Base-by-base conservation (phyloP, 1,284 basidiomycete species). In the Sanghuangporus weigelae region DNA sequence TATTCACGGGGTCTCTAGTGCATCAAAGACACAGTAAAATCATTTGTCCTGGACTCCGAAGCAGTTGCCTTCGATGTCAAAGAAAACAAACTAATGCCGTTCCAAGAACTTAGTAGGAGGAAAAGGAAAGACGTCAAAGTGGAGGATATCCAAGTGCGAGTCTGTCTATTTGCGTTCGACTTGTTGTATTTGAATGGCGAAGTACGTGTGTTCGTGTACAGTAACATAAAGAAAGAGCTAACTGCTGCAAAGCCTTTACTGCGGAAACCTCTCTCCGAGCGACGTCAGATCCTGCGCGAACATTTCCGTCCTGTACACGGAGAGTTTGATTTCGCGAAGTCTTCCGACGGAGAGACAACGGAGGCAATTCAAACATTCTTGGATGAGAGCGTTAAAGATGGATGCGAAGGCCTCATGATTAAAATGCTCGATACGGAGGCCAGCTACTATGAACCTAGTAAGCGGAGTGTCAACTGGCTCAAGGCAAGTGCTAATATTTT, bases 401-500 rank as follows among this genome's bases (percentile, higher is more conserved):
- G 96, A 1, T 99, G 97, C 75, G 97, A 99, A 75, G 97, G 97
- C 2, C 82, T 99, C 57, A 98, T 99, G 97, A 95, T 99, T 66
- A 99, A 99, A 78, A 97, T 98, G 94, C 80, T 99, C 12, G 91
- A 95, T 46, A 92, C 87, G 26, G 87, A 93, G 44, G 90, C 90
- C 14, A 95, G 96, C 71, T 93, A 86, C 69, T 99, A 99, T 74
- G 95, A 98, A 75, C 97, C 97, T 2, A 96, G 93, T 73, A 81
- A 95, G 61, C 82, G 97, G 49, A 95, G 90, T 75, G 92, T 98
- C 67, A 98, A 99, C 73, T 99, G 97, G 97, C 80, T 99, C 12
- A 99, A 99, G 86, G 95, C 93, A 68, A 65, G 76, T 2, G 48
- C 8, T 7, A 14, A 39, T 51, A 26, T 19, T 11, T 39, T 12